Evolutionary conservation across 75 land plant genomes (phyloP).

Genomic region (Ceratopteris richardii): DNA sequence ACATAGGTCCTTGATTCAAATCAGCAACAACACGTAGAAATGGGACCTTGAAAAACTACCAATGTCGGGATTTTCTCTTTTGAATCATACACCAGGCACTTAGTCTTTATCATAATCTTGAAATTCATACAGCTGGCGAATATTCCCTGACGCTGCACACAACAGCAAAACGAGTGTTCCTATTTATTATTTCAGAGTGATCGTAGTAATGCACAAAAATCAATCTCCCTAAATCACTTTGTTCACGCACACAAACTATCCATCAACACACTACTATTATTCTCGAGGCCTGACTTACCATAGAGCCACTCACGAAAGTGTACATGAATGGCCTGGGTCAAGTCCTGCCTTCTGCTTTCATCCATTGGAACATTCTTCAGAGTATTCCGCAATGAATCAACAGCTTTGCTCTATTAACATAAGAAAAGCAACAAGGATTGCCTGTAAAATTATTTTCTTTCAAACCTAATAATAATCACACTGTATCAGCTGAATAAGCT

Average conservation of each 20-base stretch:
- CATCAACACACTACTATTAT: neutral
- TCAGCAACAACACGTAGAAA: too few relatives aligned
- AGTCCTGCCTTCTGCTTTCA: slow-evolving; percentile 63
- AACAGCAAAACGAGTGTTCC: neutral
- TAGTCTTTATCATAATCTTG: slow-evolving; percentile 26
- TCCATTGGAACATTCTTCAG: slow-evolving; percentile 64
- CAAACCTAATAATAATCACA: too few relatives aligned
- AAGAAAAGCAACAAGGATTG: too few relatives aligned
- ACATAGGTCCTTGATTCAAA: too few relatives aligned
- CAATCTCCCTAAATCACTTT: too few relatives aligned
- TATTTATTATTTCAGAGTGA: too few relatives aligned
- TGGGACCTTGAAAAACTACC: too few relatives aligned
- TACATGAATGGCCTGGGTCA: slow-evolving; percentile 69
- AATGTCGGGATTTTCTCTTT: too few relatives aligned
- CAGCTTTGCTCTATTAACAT: slow-evolving; percentile 43
- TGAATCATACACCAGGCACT: too few relatives aligned
- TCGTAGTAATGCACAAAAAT: too few relatives aligned
- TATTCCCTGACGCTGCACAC: slow-evolving; percentile 81
- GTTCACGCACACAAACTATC: neutral
- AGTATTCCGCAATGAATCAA: slow-evolving; percentile 55
- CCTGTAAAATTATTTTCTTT: too few relatives aligned
- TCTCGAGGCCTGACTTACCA: slow-evolving; percentile 35
- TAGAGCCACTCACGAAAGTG: slow-evolving; percentile 95
- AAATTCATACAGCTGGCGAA: slow-evolving; percentile 83
- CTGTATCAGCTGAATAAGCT: too few relatives aligned